Evolutionary conservation across 441 rosid species (phyloP).

Genomic region (Geranium incanum): DNA sequence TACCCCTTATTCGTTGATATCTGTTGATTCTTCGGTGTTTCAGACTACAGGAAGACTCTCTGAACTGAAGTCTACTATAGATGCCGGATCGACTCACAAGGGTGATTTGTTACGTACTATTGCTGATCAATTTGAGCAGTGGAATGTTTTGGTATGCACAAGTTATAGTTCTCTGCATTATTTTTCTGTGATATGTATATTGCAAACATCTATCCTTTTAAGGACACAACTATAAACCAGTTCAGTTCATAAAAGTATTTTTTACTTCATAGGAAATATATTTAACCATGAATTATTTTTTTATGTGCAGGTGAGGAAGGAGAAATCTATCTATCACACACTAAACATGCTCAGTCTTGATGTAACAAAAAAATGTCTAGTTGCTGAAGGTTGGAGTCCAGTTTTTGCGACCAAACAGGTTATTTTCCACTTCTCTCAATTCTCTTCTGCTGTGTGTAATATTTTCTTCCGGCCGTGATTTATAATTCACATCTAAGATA

Average conservation of each 20-base stretch:
- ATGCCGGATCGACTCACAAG: slow-evolving; percentile 57
- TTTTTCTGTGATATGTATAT: background rate
- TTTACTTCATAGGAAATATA: background rate
- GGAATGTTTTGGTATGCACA: slow-evolving; percentile 55
- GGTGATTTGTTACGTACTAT: slow-evolving; percentile 55
- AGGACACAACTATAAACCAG: slow-evolving; percentile 6
- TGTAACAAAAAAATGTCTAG: slow-evolving; percentile 75
- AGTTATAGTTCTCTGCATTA: background rate
- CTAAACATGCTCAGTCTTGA: slow-evolving; percentile 73
- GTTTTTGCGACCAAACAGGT: slow-evolving; percentile 61
- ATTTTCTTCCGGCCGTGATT: background rate
- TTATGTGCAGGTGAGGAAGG: slow-evolving; percentile 51
- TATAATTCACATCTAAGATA: background rate
- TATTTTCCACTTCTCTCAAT: background rate
- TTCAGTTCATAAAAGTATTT: background rate
- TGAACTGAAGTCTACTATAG: slow-evolving; percentile 69
- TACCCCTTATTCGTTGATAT: background rate
- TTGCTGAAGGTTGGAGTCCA: slow-evolving; percentile 74
- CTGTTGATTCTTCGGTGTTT: background rate
- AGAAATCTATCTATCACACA: slow-evolving; percentile 64
- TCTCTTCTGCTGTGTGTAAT: background rate
- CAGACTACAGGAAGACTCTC: slow-evolving; percentile 31
- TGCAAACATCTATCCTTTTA: background rate
- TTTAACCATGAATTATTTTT: background rate
- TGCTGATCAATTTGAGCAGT: slow-evolving; percentile 60